A percentile compares a stretch with the other conserved stretches of the same genome.
Evolutionary conservation across 2,329 filamentous ascomycete genomes (phyloP).

Genomic region (Cladophialophora chaetospira): DNA sequence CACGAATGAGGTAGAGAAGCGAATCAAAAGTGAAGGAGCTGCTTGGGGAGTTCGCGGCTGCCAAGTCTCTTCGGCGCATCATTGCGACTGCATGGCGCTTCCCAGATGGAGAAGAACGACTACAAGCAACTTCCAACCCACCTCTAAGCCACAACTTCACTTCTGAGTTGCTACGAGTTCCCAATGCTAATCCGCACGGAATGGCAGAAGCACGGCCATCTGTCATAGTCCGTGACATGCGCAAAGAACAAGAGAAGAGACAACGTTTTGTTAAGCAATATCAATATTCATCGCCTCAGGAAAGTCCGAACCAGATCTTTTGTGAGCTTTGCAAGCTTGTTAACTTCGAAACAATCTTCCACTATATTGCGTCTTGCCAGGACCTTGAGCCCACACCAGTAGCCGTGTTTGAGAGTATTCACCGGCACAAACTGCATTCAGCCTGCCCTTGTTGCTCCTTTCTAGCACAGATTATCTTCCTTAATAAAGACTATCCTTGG

Average conservation of each 20-base stretch:
- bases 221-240: not conserved
- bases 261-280: not conserved
- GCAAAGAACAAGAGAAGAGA: not conserved
- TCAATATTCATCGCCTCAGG: not conserved
- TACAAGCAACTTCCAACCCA: no score
- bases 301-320: not conserved
- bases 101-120: no score
- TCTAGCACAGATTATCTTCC: conserved; percentile 1
- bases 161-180: no score
- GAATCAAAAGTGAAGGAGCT: no score
- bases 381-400: not conserved
- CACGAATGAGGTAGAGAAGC: no score
- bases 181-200: no score
- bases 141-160: no score
- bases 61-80: no score
- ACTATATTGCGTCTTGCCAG: not conserved
- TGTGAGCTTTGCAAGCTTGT: not conserved
- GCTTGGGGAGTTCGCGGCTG: no score
- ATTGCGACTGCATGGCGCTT: no score
- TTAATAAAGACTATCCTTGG: conserved; percentile 3
- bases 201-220: not conserved
- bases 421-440: not conserved
- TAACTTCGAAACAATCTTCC: conserved; percentile 4
- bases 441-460: conserved; percentile 2
- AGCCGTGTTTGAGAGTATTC: not conserved